Evolutionary conservation across 2,329 filamentous ascomycete species (phyloP).

Genomic region (Trichoderma oligosporum): DNA sequence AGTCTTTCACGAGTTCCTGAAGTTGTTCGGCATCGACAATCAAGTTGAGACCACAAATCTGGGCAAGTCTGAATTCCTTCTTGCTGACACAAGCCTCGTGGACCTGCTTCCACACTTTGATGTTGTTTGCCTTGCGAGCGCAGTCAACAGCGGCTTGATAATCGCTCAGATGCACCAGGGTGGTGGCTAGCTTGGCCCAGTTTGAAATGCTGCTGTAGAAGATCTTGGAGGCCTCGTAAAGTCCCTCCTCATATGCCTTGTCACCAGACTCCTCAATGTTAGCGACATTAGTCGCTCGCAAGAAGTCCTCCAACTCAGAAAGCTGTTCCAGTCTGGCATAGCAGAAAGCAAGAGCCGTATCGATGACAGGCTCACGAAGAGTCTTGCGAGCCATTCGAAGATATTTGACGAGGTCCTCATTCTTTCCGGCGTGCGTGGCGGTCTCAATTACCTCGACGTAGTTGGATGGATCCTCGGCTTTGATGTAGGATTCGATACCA

Average conservation of each 20-base stretch:
- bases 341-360: constrained; percentile 90
- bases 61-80: constrained; percentile 97
- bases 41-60: constrained; percentile 97
- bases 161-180: constrained; percentile 91
- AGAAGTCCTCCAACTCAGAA: constrained; percentile 90
- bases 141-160: constrained; percentile 98
- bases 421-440: constrained; percentile 91
- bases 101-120: constrained; percentile 99
- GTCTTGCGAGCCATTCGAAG: constrained; percentile 97
- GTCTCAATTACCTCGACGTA: constrained; percentile 95
- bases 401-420: constrained; percentile 95
- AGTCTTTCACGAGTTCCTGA: constrained; percentile 88
- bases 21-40: constrained; percentile 97
- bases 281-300: constrained; percentile 87
- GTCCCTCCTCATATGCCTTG: constrained; percentile 92
- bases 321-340: constrained; percentile 90
- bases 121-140: constrained; percentile 96
- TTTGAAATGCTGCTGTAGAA: constrained; percentile 98
- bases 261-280: constrained; percentile 96
- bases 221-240: constrained; percentile 96
- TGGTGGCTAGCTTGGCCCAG: constrained; percentile 98
- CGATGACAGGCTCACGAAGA: constrained; percentile 85
- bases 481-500: constrained; percentile 95
- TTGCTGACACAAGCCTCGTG: constrained; percentile 94
- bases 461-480: constrained; percentile 87